Percentiles rank a stretch among this genome's conserved stretches.
These are phyloP conservation scores for Spathaspora gorwiae DNA, from an alignment of 805 yeast genomes.

Conservation along the genomic window DNA sequence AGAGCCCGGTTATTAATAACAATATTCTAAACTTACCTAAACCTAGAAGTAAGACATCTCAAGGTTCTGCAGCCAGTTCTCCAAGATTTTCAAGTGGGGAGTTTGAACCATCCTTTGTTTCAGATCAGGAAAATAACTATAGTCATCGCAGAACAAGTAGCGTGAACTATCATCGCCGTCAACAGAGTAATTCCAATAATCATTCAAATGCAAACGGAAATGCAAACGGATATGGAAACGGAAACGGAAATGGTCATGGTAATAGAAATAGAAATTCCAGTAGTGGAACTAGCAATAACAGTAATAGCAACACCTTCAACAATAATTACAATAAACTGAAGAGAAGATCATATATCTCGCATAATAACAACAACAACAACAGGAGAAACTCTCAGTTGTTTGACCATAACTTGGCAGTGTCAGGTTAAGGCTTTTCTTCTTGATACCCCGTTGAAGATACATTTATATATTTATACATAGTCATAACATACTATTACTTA, in stretches of 20 bases:
- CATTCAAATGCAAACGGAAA: conserved; percentile 4
- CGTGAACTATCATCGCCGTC: neutral
- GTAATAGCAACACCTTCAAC: conserved; percentile 8
- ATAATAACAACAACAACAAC: conserved; percentile 12
- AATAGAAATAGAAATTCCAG: conserved; percentile 7
- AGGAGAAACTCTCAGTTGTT: conserved; percentile 13
- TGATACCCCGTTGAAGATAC: neutral
- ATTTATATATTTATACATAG: no score
- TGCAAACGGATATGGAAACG: neutral
- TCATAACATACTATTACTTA: no score
- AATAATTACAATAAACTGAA: conserved; percentile 15
- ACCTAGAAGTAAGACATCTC: neutral
- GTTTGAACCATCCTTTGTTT: neutral
- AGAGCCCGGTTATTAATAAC: conserved; percentile 4
- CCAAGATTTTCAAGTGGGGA: neutral
- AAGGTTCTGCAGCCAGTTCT: neutral
- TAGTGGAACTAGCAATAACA: conserved; percentile 3
- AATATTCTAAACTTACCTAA: conserved; percentile 6
- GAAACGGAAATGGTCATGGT: neutral
- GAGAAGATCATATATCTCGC: conserved; percentile 23
- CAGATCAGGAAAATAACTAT: neutral
- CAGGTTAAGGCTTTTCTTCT: neutral
- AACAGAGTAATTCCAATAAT: conserved; percentile 2
- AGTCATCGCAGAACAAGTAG: neutral
- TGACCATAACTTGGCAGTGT: conserved; percentile 1